These are phyloP conservation scores for Camellia lanceoleosa DNA, from an alignment of 148 eudicot species.

Conservation along the genomic window DNA sequence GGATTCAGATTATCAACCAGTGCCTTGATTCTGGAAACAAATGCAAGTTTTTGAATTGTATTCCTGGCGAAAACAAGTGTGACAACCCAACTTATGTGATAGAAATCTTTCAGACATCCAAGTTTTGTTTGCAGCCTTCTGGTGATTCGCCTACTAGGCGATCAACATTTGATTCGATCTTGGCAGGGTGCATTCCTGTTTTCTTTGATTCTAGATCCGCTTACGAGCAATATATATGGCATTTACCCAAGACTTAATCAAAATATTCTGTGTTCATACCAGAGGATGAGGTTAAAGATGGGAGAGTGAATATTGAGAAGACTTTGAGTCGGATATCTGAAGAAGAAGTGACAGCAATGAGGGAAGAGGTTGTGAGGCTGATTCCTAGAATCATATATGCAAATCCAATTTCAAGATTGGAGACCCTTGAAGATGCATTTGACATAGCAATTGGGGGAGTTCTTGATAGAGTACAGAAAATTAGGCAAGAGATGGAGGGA, in stretches of 20 bases:
- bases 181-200: conserved; percentile 55
- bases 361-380: conserved; percentile 37
- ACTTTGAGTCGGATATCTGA: conserved; percentile 18
- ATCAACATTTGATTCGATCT: conserved; percentile 44
- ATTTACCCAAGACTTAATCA: conserved; percentile 34
- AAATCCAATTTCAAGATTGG: conserved; percentile 25
- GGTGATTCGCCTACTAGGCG: conserved; percentile 40
- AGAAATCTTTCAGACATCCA: conserved; percentile 22
- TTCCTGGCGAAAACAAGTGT: conserved; percentile 4
- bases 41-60: conserved; percentile 31
- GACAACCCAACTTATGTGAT: conserved; percentile 20
- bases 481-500: background rate
- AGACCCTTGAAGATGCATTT: conserved; percentile 33
- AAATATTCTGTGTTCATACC: conserved; percentile 43
- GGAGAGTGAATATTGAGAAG: conserved; percentile 22
- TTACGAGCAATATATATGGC: conserved; percentile 45
- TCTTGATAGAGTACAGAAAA: conserved; percentile 20
- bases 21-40: conserved; percentile 21
- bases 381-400: conserved; percentile 38
- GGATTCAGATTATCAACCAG: conserved; percentile 34
- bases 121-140: conserved; percentile 44
- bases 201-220: conserved; percentile 35
- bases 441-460: conserved; percentile 29
- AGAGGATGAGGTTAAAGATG: conserved; percentile 13
- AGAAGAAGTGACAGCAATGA: conserved; percentile 17